Conservation (phyloP, 1,139 yeast species). For the Saccharomyces hybrid region DNA sequence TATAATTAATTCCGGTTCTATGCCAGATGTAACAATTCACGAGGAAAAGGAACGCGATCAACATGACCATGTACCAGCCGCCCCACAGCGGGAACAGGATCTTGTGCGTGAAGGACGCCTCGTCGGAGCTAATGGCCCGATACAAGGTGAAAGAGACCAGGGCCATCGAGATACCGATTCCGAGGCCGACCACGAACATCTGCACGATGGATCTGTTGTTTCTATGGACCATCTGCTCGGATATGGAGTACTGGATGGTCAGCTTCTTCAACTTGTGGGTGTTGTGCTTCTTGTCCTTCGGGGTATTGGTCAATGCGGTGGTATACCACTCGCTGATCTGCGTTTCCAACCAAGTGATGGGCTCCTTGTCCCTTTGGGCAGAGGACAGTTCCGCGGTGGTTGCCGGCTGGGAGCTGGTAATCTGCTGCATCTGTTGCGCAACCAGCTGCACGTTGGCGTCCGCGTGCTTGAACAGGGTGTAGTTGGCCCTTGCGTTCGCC, state of each 20-base stretch:
- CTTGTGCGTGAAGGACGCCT: constrained; percentile 36
- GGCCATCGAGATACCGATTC: constrained; percentile 66
- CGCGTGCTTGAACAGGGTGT: constrained; percentile 26
- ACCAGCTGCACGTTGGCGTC: constrained; percentile 22
- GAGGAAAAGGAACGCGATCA: constrained; percentile 58
- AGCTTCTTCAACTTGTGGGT: constrained; percentile 26
- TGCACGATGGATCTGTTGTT: constrained; percentile 30
- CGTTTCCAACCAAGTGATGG: constrained; percentile 44
- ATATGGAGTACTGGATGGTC: constrained; percentile 28
- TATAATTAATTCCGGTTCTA: constrained; percentile 69
- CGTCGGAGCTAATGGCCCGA: constrained; percentile 28
- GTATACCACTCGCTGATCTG: constrained; percentile 67
- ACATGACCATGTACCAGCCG: constrained; percentile 63
- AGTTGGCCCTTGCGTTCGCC: constrained; percentile 33
- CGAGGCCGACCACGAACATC: constrained; percentile 54
- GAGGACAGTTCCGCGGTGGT: not conserved
- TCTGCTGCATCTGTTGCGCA: constrained; percentile 21
- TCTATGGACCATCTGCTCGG: constrained; percentile 30
- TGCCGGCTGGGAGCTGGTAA: constrained; percentile 6
- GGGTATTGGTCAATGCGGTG: constrained; percentile 43
- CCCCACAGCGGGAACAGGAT: constrained; percentile 83
- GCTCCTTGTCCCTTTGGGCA: constrained; percentile 18
- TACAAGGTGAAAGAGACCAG: constrained; percentile 33
- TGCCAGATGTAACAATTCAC: constrained; percentile 70
- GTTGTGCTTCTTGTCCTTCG: constrained; percentile 30